Conservation (phyloP, 2,329 filamentous ascomycete species). For the Microdochium nivale region DNA sequence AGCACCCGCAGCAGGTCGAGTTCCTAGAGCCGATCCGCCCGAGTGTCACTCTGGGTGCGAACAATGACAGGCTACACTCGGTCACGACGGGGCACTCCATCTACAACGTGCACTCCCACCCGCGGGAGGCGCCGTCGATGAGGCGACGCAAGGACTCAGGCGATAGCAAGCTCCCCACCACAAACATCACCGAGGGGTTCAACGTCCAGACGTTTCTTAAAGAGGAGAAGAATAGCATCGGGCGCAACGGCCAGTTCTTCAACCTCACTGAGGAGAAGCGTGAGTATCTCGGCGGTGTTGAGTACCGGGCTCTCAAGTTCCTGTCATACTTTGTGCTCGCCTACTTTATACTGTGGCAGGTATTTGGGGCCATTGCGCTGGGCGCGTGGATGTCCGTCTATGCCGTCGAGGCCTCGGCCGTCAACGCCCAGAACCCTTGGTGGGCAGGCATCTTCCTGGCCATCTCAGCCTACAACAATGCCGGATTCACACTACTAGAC, state of each 20-base stretch:
- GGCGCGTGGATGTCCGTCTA: conserved; percentile 37
- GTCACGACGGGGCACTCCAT: conserved; percentile 11
- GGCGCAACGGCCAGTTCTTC: conserved; percentile 39
- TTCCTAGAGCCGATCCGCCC: conserved; percentile 15
- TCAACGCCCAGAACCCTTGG: conserved; percentile 35
- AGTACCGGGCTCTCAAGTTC: conserved; percentile 41
- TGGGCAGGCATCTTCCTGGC: conserved; percentile 49
- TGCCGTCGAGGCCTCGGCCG: conserved; percentile 29
- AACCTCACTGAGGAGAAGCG: conserved; percentile 37
- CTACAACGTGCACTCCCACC: conserved; percentile 12
- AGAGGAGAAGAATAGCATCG: conserved; percentile 17
- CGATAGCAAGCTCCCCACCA: neutral
- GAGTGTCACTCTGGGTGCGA: conserved; percentile 7
- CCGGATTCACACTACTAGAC: conserved; percentile 47
- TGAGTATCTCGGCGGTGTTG: conserved; percentile 40
- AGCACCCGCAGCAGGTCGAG: conserved; percentile 7
- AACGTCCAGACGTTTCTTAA: conserved; percentile 19
- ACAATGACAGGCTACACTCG: conserved; percentile 2
- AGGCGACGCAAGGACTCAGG: neutral
- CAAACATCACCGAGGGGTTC: conserved; percentile 7
- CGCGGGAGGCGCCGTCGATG: conserved; percentile 3
- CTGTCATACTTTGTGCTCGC: conserved; percentile 39
- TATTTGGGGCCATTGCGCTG: conserved; percentile 48
- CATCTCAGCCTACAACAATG: conserved; percentile 48
- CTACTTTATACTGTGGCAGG: conserved; percentile 47